A percentile compares a stretch with the other conserved stretches of the same genome.
Evolutionary conservation across 805 yeast genomes (phyloP).

Genomic region (Candida boidinii): DNA sequence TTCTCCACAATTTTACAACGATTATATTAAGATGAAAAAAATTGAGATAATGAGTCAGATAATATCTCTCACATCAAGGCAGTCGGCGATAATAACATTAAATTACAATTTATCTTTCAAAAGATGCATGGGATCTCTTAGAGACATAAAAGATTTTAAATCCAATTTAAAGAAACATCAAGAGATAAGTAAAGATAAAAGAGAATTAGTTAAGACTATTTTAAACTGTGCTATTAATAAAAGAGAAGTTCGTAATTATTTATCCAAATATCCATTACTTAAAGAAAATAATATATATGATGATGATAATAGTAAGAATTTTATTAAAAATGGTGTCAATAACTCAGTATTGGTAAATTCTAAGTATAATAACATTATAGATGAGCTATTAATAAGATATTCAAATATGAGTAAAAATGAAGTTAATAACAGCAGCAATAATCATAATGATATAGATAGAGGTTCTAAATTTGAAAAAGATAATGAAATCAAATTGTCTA

Average conservation of each 20-base stretch:
- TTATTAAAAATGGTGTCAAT: neutral
- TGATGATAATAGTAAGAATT: constrained; percentile 4
- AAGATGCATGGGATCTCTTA: neutral
- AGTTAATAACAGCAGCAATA: no score
- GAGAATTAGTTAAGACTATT: constrained; percentile 74
- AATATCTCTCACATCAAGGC: no score
- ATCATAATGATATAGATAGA: no score
- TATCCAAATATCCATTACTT: constrained; percentile 56
- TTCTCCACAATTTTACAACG: no score
- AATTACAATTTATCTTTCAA: no score
- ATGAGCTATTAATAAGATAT: constrained; percentile 14
- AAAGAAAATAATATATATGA: constrained; percentile 24
- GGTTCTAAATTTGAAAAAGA: no score
- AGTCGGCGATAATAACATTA: no score
- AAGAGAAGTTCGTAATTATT: constrained; percentile 79
- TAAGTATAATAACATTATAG: constrained; percentile 27
- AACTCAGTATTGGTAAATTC: constrained; percentile 9
- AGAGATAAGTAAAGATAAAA: constrained; percentile 36
- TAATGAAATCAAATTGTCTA: constrained; percentile 21
- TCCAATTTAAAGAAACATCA: constrained; percentile 20
- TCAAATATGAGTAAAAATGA: constrained; percentile 8
- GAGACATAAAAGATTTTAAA: constrained; percentile 10
- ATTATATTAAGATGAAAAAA: no score
- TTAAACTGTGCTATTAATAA: constrained; percentile 88
- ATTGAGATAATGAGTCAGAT: no score